These are phyloP conservation scores for Peronospora farinosa DNA, from an alignment of 352 stramenopile species.

Conservation along the genomic window DNA sequence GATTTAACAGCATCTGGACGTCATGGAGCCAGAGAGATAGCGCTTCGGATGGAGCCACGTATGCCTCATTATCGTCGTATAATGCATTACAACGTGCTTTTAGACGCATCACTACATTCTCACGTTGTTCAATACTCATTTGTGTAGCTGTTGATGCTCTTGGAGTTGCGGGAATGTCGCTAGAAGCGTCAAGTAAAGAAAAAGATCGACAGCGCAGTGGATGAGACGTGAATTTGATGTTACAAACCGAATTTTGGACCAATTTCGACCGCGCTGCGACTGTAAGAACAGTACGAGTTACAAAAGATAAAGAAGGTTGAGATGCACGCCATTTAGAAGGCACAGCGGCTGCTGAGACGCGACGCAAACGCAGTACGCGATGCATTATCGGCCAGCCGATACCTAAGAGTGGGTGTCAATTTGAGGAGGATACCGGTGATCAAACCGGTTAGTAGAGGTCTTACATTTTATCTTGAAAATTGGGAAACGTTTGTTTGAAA, in stretches of 20 bases:
- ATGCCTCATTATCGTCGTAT: constrained; percentile 39
- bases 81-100: constrained; percentile 51
- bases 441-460: not conserved
- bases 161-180: constrained; percentile 3
- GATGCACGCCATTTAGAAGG: not conserved
- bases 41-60: constrained; percentile 19
- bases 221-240: not conserved
- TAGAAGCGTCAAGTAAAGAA: constrained; percentile 10
- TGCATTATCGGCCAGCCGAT: constrained; percentile 28
- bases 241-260: constrained; percentile 10
- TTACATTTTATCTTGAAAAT: not conserved
- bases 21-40: constrained; percentile 33
- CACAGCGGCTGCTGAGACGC: constrained; percentile 8
- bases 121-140: constrained; percentile 11
- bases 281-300: not conserved
- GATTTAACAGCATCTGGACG: constrained; percentile 23
- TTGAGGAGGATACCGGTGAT: not conserved
- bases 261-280: not conserved
- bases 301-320: not conserved
- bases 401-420: constrained; percentile 1
- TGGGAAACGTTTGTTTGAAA: not conserved
- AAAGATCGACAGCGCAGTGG: constrained; percentile 8
- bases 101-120: constrained; percentile 32
- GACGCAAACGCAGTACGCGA: constrained; percentile 27
- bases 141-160: not conserved